Evolutionary conservation across 768 basidiomycete species (phyloP).

Genomic region (Lactarius vividus): DNA sequence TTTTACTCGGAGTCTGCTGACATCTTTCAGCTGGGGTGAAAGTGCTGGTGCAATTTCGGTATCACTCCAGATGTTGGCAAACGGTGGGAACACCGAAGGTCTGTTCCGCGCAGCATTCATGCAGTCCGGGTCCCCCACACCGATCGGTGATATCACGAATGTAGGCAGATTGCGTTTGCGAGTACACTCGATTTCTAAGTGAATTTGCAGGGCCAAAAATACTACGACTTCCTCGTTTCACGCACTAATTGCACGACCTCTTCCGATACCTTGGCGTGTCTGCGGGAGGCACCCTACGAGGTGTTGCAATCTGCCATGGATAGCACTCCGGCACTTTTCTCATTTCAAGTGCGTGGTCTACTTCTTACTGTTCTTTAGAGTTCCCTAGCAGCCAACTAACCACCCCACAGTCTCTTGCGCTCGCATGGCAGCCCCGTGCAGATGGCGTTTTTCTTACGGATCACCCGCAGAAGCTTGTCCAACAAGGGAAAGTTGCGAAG

Average conservation of each 20-base stretch:
- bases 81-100: slow-evolving; percentile 37
- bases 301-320: slow-evolving; percentile 36
- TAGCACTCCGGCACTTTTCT: slow-evolving; percentile 32
- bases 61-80: slow-evolving; percentile 42
- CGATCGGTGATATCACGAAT: slow-evolving; percentile 34
- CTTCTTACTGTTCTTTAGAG: background rate
- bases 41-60: slow-evolving; percentile 52
- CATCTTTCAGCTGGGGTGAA: slow-evolving; percentile 46
- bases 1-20: slow-evolving; percentile 7
- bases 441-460: slow-evolving; percentile 41
- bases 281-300: slow-evolving; percentile 38
- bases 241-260: slow-evolving; percentile 38
- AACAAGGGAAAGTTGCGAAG: slow-evolving; percentile 37
- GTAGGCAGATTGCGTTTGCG: slow-evolving; percentile 31
- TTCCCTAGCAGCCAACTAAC: background rate
- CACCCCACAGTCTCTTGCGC: slow-evolving; percentile 28
- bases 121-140: slow-evolving; percentile 41
- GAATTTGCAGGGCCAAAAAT: slow-evolving; percentile 31
- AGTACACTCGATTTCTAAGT: background rate
- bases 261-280: slow-evolving; percentile 41
- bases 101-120: slow-evolving; percentile 45
- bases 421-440: slow-evolving; percentile 40
- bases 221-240: slow-evolving; percentile 43
- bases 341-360: slow-evolving; percentile 32
- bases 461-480: slow-evolving; percentile 35